These are phyloP conservation scores for Biscogniauxia sp. DNA, from an alignment of 2,329 filamentous ascomycete genomes.

Conservation along the genomic window DNA sequence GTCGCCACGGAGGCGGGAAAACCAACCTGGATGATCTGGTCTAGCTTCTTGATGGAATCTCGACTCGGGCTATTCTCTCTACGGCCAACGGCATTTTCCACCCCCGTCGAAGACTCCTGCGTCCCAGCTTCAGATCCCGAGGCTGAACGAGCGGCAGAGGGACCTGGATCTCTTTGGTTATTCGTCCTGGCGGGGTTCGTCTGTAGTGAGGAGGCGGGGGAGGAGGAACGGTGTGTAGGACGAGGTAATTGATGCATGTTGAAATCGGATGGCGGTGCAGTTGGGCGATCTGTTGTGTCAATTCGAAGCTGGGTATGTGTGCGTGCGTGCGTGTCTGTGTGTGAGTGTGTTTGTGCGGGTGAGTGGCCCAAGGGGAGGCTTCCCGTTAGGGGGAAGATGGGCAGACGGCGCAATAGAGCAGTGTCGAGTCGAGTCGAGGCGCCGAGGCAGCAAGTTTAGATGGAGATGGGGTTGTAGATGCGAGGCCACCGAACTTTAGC, in stretches of 20 bases:
- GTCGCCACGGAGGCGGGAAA: background rate
- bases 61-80: slow-evolving; percentile 50
- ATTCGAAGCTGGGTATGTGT: background rate
- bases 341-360: no score
- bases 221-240: slow-evolving; percentile 67
- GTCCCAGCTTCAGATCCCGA: slow-evolving; percentile 42
- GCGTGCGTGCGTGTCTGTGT: no score
- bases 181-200: slow-evolving; percentile 72
- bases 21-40: slow-evolving; percentile 86
- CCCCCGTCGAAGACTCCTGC: slow-evolving; percentile 39
- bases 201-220: slow-evolving; percentile 69
- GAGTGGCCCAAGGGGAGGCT: background rate
- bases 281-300: background rate
- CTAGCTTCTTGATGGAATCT: slow-evolving; percentile 75
- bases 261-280: background rate
- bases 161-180: slow-evolving; percentile 65
- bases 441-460: slow-evolving; percentile 17
- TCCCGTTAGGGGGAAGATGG: background rate
- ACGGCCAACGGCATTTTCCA: slow-evolving; percentile 47
- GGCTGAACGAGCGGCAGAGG: slow-evolving; percentile 39
- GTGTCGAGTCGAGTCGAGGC: slow-evolving; percentile 11
- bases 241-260: slow-evolving; percentile 90
- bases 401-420: slow-evolving; percentile 10
- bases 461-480: slow-evolving; percentile 25
- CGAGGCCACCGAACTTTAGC: slow-evolving; percentile 35